Base-by-base conservation (phyloP, 106 monocot genomes). In the Hemerocallis citrina region DNA sequence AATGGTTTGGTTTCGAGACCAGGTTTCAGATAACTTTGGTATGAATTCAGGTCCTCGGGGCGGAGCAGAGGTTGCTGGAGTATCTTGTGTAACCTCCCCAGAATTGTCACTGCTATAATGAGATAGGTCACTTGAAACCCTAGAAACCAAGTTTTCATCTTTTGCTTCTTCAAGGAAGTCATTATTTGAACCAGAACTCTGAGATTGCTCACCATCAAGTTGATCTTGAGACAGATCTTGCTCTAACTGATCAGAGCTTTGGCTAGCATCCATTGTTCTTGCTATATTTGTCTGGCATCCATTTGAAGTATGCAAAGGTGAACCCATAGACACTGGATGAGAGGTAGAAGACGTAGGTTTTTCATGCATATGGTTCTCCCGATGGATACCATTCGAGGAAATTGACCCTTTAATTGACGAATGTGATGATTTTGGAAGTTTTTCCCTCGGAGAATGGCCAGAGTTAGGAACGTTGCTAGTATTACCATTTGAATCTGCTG, bases 1-100 rank as follows among this genome's bases (percentile, higher is more conserved):
- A 25, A 72, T 59, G 10, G 52, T 74, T 55, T 82, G 81, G 33
- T 30, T 78, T 82, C 92, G 70, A 29, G 84, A 66, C 38, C 59
- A 71, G 43, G 35, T 35, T 6, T 79, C 85, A 22, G 41, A 30
- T 25, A 74, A 52, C 44, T 66, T 84, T 35, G 59, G 46, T 4
- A 29, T 52, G 19, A 71, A 65, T 42, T 72, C 77, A 39, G 74
- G 31, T 41, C 77, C 80, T 63, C 48, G 47, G 6, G 49, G 70
- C 16, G 72, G 65, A 49, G 71, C 17, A 60, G 81, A 54, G 17
- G 72, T 28, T 19, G 65, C 34, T 22, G 71, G 62, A 51, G 39
- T 40, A 6, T 72, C 71, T 41, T 28, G 68, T 63, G 46, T 41
- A 60, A 71, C 68, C 67, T 89, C 84, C 20, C 79, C 76, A 9